Percentiles rank a stretch among this genome's conserved stretches.
These are phyloP conservation scores for Xylaria longipes DNA, from an alignment of 495 filamentous ascomycete genomes.

Conservation along the genomic window DNA sequence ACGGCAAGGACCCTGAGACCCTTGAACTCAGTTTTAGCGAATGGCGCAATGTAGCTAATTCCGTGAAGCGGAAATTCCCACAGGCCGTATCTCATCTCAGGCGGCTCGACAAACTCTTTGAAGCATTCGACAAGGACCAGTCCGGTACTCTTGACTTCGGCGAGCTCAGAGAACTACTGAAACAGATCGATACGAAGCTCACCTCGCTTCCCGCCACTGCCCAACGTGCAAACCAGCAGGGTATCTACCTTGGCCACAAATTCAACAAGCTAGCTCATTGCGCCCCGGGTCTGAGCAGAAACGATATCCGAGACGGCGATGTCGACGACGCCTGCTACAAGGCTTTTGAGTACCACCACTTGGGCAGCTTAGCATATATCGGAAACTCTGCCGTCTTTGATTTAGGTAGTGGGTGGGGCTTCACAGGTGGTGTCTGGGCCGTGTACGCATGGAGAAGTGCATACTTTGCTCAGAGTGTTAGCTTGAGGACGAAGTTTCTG, in stretches of 20 bases:
- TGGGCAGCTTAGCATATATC: slow-evolving; percentile 93
- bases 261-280: slow-evolving; percentile 89
- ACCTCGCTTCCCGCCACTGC: slow-evolving; percentile 87
- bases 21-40: slow-evolving; percentile 84
- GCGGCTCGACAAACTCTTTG: slow-evolving; percentile 87
- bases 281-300: slow-evolving; percentile 74
- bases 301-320: slow-evolving; percentile 86
- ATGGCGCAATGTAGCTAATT: slow-evolving; percentile 82
- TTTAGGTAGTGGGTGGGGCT: slow-evolving; percentile 70
- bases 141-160: slow-evolving; percentile 91
- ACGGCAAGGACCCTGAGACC: slow-evolving; percentile 82
- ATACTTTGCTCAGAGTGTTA: slow-evolving; percentile 98
- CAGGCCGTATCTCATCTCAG: slow-evolving; percentile 91
- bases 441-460: slow-evolving; percentile 97
- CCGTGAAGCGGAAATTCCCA: slow-evolving; percentile 87
- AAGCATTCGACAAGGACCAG: slow-evolving; percentile 89
- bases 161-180: slow-evolving; percentile 85
- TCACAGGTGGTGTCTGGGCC: slow-evolving; percentile 86
- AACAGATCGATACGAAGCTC: slow-evolving; percentile 89
- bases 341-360: slow-evolving; percentile 92
- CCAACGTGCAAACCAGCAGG: slow-evolving; percentile 98
- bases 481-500: slow-evolving; percentile 83
- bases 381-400: slow-evolving; percentile 97
- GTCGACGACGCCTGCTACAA: slow-evolving; percentile 92
- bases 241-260: slow-evolving; percentile 90